Percentiles rank a stretch among this genome's conserved stretches.
Conservation (phyloP, 139 green algal genomes). For the Chlorella sorokiniana region DNA sequence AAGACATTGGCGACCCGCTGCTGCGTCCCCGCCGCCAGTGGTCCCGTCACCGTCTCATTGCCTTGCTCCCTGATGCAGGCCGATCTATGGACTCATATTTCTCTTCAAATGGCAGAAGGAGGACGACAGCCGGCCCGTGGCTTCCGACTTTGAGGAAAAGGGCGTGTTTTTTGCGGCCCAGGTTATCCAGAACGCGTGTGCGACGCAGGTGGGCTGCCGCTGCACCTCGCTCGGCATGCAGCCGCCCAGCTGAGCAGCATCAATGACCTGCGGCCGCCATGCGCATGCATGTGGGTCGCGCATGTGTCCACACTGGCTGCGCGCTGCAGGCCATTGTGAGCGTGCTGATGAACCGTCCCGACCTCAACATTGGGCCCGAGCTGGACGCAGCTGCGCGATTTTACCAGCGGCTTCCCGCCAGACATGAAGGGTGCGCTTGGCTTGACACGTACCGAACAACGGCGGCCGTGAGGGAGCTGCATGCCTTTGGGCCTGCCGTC, state of each 20-base stretch:
- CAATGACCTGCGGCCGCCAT: background rate
- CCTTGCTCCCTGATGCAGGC: constrained; percentile 55
- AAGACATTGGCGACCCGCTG: background rate
- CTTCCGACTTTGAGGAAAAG: constrained; percentile 48
- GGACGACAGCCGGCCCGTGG: constrained; percentile 59
- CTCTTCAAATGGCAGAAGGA: constrained; percentile 97
- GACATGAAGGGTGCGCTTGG: constrained; percentile 64
- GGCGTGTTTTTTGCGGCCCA: constrained; percentile 95
- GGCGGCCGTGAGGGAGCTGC: no score
- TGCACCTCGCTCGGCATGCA: background rate
- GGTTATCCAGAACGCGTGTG: constrained; percentile 95
- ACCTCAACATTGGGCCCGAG: constrained; percentile 71
- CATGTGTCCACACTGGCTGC: constrained; percentile 5
- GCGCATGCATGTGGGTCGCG: background rate
- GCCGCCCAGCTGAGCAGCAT: background rate
- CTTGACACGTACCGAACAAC: no score
- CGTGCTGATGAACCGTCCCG: constrained; percentile 89
- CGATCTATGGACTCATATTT: constrained; percentile 97
- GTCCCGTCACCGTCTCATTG: background rate
- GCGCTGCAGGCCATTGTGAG: constrained; percentile 89
- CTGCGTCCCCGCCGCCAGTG: background rate
- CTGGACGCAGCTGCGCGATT: constrained; percentile 81
- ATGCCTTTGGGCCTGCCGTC: no score
- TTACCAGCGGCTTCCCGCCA: constrained; percentile 85
- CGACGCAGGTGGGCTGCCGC: constrained; percentile 66